Evolutionary conservation across 306 rosid species (phyloP).

Genomic region (Senna siamea): DNA sequence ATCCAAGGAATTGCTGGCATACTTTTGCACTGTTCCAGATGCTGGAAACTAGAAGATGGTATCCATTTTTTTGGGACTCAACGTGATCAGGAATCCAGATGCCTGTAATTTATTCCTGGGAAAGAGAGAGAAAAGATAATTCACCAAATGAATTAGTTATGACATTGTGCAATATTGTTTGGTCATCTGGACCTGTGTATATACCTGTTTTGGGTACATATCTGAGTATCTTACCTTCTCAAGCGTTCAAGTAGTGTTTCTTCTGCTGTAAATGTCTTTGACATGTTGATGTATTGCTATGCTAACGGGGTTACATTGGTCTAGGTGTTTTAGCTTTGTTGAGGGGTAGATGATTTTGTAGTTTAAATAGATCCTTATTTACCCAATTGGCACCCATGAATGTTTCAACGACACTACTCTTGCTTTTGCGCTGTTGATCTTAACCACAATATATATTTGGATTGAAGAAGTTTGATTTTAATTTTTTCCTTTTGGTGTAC

Average conservation of each 20-base stretch:
- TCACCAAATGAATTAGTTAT: constrained; percentile 37
- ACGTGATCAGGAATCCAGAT: constrained; percentile 39
- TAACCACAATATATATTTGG: not conserved
- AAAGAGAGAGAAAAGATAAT: constrained; percentile 28
- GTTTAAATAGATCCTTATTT: constrained; percentile 22
- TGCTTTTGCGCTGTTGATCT: not conserved
- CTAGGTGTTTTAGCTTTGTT: constrained; percentile 24
- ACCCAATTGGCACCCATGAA: not conserved
- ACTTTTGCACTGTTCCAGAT: constrained; percentile 40
- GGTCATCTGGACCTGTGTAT: constrained; percentile 32
- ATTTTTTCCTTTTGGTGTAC: too few relatives aligned
- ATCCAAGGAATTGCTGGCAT: constrained; percentile 38
- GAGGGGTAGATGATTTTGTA: constrained; percentile 22
- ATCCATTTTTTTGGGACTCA: constrained; percentile 36
- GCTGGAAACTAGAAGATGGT: constrained; percentile 38
- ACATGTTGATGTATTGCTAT: constrained; percentile 25
- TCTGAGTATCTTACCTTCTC: constrained; percentile 9
- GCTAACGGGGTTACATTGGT: constrained; percentile 27
- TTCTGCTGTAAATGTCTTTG: constrained; percentile 36
- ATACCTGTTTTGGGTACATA: constrained; percentile 25
- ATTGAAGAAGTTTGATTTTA: too few relatives aligned
- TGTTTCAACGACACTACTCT: not conserved
- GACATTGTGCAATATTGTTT: constrained; percentile 41
- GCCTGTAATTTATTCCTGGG: constrained; percentile 49
- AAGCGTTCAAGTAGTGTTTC: constrained; percentile 29